Conservation (phyloP, 2,329 filamentous ascomycete species). For the Chrysoporthe puriensis region DNA sequence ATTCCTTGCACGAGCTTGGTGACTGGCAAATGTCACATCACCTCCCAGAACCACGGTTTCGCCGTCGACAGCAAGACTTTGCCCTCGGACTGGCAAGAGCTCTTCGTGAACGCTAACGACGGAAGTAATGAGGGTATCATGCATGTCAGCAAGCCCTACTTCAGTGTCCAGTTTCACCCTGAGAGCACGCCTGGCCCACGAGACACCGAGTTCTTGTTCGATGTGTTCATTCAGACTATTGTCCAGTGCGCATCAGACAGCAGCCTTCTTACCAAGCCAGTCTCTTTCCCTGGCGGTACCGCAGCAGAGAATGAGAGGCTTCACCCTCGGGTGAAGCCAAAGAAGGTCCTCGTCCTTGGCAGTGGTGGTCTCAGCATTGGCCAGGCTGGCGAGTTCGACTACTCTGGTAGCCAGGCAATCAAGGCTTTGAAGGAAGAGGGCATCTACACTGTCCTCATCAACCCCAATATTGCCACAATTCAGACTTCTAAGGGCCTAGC, state of each 20-base stretch:
- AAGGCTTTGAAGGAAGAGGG: slow-evolving; percentile 98
- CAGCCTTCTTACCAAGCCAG: slow-evolving; percentile 70
- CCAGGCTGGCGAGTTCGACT: slow-evolving; percentile 98
- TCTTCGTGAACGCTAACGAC: slow-evolving; percentile 98
- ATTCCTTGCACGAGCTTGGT: slow-evolving; percentile 97
- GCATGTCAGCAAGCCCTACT: slow-evolving; percentile 83
- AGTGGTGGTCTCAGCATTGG: slow-evolving; percentile 96
- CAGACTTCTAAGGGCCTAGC: slow-evolving; percentile 97
- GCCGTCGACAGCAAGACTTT: slow-evolving; percentile 83
- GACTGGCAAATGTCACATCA: slow-evolving; percentile 97
- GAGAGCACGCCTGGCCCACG: slow-evolving; percentile 94
- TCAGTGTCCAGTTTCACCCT: slow-evolving; percentile 99
- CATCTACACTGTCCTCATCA: slow-evolving; percentile 97
- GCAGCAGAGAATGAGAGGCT: slow-evolving; percentile 76
- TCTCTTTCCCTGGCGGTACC: slow-evolving; percentile 85
- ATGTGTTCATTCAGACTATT: slow-evolving; percentile 92
- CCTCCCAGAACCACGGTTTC: slow-evolving; percentile 97
- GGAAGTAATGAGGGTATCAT: slow-evolving; percentile 98
- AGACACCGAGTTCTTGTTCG: slow-evolving; percentile 95
- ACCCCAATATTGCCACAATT: slow-evolving; percentile 98
- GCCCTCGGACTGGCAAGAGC: slow-evolving; percentile 81
- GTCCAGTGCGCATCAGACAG: slow-evolving; percentile 69
- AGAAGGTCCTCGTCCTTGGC: slow-evolving; percentile 93
- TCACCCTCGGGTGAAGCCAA: slow-evolving; percentile 80
- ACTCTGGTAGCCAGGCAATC: slow-evolving; percentile 97